Conservation (phyloP, 208 protist genomes). For the Trypanosoma mega region DNA sequence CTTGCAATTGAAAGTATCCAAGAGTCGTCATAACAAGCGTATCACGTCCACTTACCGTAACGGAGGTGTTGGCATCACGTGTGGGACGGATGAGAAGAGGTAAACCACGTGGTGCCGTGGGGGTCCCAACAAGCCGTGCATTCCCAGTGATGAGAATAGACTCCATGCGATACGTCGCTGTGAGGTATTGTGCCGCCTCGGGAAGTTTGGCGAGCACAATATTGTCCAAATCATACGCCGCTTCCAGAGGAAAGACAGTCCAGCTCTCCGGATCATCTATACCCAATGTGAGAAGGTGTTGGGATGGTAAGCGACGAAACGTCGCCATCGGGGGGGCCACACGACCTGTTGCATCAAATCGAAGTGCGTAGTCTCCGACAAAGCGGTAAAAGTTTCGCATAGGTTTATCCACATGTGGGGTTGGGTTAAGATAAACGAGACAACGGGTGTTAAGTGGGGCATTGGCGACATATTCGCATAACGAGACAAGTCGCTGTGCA, state of each 20-base stretch:
- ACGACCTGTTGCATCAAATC: slow-evolving; percentile 75
- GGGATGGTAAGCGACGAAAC: slow-evolving; percentile 52
- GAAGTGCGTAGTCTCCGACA: slow-evolving; percentile 54
- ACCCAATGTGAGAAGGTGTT: slow-evolving; percentile 69
- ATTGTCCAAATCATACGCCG: slow-evolving; percentile 95
- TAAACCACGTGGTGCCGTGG: slow-evolving; percentile 54
- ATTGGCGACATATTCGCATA: slow-evolving; percentile 65
- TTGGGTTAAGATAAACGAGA: slow-evolving; percentile 77
- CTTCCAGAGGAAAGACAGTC: slow-evolving; percentile 75
- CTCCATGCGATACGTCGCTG: slow-evolving; percentile 87
- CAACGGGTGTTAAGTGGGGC: slow-evolving; percentile 44
- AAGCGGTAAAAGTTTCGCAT: slow-evolving; percentile 92
- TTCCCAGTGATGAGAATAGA: slow-evolving; percentile 87
- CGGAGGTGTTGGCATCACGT: neutral
- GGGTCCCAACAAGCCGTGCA: slow-evolving; percentile 28
- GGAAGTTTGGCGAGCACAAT: slow-evolving; percentile 84
- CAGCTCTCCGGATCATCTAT: slow-evolving; percentile 91
- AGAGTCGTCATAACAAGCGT: slow-evolving; percentile 97
- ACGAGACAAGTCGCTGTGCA: slow-evolving; percentile 81
- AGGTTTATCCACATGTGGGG: slow-evolving; percentile 52
- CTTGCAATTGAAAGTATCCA: slow-evolving; percentile 98
- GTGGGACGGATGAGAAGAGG: slow-evolving; percentile 70
- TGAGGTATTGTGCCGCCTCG: slow-evolving; percentile 33
- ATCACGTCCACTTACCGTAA: slow-evolving; percentile 47
- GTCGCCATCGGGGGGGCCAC: slow-evolving; percentile 50